These are phyloP conservation scores for Thermomucor indicae-seudaticae DNA, from an alignment of 371 early-diverging fungal species.

Conservation along the genomic window DNA sequence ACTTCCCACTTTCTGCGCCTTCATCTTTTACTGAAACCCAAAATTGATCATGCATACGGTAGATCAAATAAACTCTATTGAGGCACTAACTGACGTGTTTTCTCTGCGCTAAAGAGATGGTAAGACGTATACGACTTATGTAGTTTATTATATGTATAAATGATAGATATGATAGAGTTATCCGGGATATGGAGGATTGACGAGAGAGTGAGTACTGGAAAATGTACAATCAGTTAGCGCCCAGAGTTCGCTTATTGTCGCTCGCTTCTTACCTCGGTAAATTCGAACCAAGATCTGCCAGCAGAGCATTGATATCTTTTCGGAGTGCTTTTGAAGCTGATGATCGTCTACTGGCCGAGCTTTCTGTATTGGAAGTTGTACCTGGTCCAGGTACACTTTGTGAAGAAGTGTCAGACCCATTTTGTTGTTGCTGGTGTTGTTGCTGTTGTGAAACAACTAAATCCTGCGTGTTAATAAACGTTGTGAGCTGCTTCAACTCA, in stretches of 20 bases:
- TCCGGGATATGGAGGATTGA: conserved; percentile 21
- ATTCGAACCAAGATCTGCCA: conserved; percentile 7
- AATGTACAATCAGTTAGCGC: not conserved
- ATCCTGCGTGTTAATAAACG: not conserved
- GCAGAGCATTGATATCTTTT: conserved; percentile 9
- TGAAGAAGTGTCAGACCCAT: not conserved
- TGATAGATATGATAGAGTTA: too few relatives aligned
- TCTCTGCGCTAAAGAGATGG: too few relatives aligned
- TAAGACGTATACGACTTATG: too few relatives aligned
- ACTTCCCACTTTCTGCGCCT: too few relatives aligned
- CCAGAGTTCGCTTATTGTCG: not conserved
- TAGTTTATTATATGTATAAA: too few relatives aligned
- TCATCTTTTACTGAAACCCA: too few relatives aligned
- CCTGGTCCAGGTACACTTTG: too few relatives aligned
- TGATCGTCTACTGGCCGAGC: conserved; percentile 1
- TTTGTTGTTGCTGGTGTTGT: not conserved
- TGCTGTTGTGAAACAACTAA: not conserved
- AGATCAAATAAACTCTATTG: too few relatives aligned
- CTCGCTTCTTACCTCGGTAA: conserved; percentile 2
- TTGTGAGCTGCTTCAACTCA: not conserved
- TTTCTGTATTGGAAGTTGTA: not conserved
- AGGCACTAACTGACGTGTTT: too few relatives aligned
- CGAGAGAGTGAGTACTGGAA: conserved; percentile 11
- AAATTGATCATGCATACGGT: too few relatives aligned
- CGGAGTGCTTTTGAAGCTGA: conserved; percentile 4